phyloP scores from a whole-genome alignment of 768 basidiomycete genomes.

The Termitomyces sp. region DNA sequence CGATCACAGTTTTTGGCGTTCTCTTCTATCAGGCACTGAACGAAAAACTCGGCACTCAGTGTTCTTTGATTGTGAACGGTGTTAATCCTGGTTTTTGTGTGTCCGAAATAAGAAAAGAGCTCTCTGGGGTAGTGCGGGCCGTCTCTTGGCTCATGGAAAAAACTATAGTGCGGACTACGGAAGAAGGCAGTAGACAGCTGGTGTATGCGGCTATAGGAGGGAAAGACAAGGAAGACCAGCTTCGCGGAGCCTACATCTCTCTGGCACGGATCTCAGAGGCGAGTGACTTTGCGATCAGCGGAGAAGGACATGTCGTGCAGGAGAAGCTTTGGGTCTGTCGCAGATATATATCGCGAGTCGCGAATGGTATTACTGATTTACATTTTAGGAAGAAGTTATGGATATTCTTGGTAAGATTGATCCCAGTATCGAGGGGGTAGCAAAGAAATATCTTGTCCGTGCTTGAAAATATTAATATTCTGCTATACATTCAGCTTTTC shows the following conservation, averaged over 20 bases:
- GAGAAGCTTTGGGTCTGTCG: conserved; percentile 13
- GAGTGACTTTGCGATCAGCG: conserved; percentile 8
- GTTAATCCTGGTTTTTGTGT: conserved; percentile 39
- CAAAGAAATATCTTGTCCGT: conserved; percentile 2
- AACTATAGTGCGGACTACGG: conserved; percentile 21
- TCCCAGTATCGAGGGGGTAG: conserved; percentile 2
- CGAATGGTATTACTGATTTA: neutral
- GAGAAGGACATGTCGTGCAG: conserved; percentile 4
- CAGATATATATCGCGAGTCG: neutral
- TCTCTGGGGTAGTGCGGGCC: conserved; percentile 12
- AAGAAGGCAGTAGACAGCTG: conserved; percentile 13
- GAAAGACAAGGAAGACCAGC: conserved; percentile 1
- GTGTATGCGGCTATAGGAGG: conserved; percentile 13
- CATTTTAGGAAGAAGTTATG: conserved; percentile 7
- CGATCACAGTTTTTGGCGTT: conserved; percentile 30
- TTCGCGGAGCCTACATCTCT: conserved; percentile 15
- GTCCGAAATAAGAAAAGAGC: conserved; percentile 27
- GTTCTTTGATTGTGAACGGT: conserved; percentile 26
- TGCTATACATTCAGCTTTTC: no score
- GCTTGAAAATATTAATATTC: neutral
- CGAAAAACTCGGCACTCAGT: conserved; percentile 18
- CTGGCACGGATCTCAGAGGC: conserved; percentile 5
- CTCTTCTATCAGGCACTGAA: conserved; percentile 32
- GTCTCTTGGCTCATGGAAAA: conserved; percentile 21
- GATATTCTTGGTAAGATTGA: conserved; percentile 10